Evolutionary conservation across 306 rosid genomes (phyloP).

Genomic region (Ziziphus jujuba): DNA sequence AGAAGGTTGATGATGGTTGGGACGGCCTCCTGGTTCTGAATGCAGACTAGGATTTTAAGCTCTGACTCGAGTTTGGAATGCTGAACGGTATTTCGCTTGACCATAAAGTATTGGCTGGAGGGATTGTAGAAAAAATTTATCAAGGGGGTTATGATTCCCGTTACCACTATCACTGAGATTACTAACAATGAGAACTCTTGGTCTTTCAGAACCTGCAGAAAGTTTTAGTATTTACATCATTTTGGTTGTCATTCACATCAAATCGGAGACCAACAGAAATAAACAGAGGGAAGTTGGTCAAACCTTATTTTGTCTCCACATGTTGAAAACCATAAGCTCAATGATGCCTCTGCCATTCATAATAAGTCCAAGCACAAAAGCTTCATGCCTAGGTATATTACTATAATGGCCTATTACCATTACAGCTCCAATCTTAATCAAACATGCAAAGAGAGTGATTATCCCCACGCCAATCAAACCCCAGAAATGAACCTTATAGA

Average conservation of each 20-base stretch:
- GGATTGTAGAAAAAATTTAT: slow-evolving; percentile 45
- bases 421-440: slow-evolving; percentile 49
- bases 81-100: slow-evolving; percentile 47
- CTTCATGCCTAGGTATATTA: slow-evolving; percentile 34
- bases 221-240: neutral
- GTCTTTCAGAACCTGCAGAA: slow-evolving; percentile 44
- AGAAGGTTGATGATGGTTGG: slow-evolving; percentile 51
- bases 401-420: slow-evolving; percentile 43
- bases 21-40: slow-evolving; percentile 40
- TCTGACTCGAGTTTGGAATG: slow-evolving; percentile 42
- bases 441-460: slow-evolving; percentile 21
- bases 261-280: neutral
- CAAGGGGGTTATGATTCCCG: slow-evolving; percentile 54
- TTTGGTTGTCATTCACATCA: too few species aligned
- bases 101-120: slow-evolving; percentile 32
- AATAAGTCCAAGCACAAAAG: slow-evolving; percentile 51
- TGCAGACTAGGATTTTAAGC: slow-evolving; percentile 54
- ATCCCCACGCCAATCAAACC: slow-evolving; percentile 23
- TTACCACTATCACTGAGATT: slow-evolving; percentile 25
- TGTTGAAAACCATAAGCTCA: slow-evolving; percentile 47
- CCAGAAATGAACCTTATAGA: slow-evolving; percentile 25
- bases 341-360: slow-evolving; percentile 62
- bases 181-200: slow-evolving; percentile 48
- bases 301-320: slow-evolving; percentile 50
- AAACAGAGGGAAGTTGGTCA: neutral